Evolutionary conservation across 306 rosid species (phyloP).

Genomic region (Casuarina cunninghamiana): DNA sequence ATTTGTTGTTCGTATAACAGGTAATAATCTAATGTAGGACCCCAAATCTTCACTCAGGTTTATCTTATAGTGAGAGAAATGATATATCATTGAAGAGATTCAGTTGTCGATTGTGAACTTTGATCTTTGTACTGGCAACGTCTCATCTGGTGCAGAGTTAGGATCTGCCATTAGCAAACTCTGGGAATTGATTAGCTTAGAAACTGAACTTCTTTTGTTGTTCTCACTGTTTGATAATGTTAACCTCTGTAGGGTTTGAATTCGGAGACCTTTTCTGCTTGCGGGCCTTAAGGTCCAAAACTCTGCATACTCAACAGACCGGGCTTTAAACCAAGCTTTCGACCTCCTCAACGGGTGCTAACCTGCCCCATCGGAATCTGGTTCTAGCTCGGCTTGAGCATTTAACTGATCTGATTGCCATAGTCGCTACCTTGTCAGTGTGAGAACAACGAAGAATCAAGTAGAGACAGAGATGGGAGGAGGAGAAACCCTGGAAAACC

Average conservation of each 20-base stretch:
- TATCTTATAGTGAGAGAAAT: background rate
- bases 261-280: no score
- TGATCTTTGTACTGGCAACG: background rate
- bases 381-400: no score
- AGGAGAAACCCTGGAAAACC: conserved; percentile 35
- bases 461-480: conserved; percentile 26
- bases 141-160: background rate
- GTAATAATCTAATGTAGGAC: background rate
- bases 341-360: background rate
- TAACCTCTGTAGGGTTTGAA: no score
- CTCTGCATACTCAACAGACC: background rate
- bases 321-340: background rate
- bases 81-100: background rate
- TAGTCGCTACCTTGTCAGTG: no score
- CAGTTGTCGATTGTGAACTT: background rate
- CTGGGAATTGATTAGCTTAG: background rate
- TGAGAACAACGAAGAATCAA: no score
- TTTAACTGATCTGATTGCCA: no score
- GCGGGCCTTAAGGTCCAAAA: background rate
- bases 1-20: background rate
- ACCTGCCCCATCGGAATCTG: background rate
- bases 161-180: background rate
- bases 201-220: background rate
- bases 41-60: background rate
- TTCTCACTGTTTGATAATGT: background rate